Percentiles rank a stretch among this genome's conserved stretches.
Evolutionary conservation across 2,329 filamentous ascomycete species (phyloP).

Genomic region (Venturia carpophila): DNA sequence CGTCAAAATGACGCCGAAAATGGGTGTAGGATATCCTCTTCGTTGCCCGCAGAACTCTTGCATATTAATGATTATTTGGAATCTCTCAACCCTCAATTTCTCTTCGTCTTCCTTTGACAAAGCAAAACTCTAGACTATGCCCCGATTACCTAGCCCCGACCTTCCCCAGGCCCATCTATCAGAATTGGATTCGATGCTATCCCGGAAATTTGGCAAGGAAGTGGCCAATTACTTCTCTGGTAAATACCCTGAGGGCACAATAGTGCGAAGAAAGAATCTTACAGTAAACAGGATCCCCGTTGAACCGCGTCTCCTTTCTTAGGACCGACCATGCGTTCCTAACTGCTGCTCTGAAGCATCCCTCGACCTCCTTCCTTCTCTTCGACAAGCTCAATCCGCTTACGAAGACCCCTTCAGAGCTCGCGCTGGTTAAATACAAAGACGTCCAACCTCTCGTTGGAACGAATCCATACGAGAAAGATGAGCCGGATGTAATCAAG

Average conservation of each 20-base stretch:
- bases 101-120: not conserved
- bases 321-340: conserved; percentile 65
- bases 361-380: conserved; percentile 63
- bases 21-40: not conserved
- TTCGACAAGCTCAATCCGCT: conserved; percentile 74
- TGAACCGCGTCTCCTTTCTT: conserved; percentile 75
- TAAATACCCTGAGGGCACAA: conserved; percentile 21
- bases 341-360: conserved; percentile 56
- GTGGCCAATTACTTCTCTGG: conserved; percentile 74
- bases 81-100: not conserved
- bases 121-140: not conserved
- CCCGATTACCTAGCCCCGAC: conserved; percentile 29
- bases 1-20: not conserved
- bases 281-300: conserved; percentile 49
- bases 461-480: conserved; percentile 58
- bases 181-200: conserved; percentile 60
- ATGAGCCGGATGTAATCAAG: conserved; percentile 65
- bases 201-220: conserved; percentile 69
- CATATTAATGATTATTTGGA: not conserved
- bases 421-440: conserved; percentile 60
- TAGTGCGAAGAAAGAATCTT: not conserved
- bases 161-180: conserved; percentile 53
- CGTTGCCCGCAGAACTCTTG: no score
- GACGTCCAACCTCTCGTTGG: conserved; percentile 67
- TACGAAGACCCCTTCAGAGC: conserved; percentile 48